These are phyloP conservation scores for Haplosporangium gracile DNA, from an alignment of 192 early-diverging fungal genomes.

Conservation along the genomic window DNA sequence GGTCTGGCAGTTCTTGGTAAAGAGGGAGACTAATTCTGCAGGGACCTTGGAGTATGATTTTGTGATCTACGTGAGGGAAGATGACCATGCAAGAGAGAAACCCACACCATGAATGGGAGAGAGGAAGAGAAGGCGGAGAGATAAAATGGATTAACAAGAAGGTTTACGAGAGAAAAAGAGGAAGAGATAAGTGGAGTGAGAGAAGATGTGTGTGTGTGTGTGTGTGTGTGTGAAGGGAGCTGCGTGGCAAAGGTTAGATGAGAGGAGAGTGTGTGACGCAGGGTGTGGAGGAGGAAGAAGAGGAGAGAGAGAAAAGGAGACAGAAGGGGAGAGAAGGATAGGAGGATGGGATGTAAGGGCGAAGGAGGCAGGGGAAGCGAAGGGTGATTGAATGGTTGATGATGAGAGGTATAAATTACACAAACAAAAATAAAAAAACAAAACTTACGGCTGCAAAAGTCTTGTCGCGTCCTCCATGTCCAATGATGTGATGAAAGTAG, in stretches of 20 bases:
- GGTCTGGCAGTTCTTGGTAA: constrained; percentile 35
- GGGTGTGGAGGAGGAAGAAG: not conserved
- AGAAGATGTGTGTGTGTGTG: not conserved
- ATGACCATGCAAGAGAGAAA: constrained; percentile 1
- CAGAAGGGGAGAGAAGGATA: not conserved
- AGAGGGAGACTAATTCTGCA: constrained; percentile 30
- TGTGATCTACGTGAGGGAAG: constrained; percentile 12
- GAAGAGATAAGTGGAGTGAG: not conserved
- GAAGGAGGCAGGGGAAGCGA: not conserved
- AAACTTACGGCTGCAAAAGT: constrained; percentile 36
- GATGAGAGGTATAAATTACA: not conserved
- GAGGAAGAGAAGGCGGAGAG: not conserved
- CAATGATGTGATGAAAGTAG: constrained; percentile 34
- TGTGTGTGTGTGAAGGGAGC: not conserved
- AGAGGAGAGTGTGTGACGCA: not conserved
- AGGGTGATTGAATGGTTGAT: not conserved
- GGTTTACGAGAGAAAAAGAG: not conserved
- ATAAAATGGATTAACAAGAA: not conserved
- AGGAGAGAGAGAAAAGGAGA: not conserved
- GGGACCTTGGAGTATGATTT: constrained; percentile 36
- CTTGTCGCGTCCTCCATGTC: constrained; percentile 36
- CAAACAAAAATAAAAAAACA: not conserved
- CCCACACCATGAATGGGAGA: not conserved
- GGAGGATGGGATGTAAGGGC: not conserved
- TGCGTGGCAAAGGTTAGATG: not conserved